phyloP scores from a whole-genome alignment of 371 early-diverging fungal species.

The Mucor ambiguus region DNA sequence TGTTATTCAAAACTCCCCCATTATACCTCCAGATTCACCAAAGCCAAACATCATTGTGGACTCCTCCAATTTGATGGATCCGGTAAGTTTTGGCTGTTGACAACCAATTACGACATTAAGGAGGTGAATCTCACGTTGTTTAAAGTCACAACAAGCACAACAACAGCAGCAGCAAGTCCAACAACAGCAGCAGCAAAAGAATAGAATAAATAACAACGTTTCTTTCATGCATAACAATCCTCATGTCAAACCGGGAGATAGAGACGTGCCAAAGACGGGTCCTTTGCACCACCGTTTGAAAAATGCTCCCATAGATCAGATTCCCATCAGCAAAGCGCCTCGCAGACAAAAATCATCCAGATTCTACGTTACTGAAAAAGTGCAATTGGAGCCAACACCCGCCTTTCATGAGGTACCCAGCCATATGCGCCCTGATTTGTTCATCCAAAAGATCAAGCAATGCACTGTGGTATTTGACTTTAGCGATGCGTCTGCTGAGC shows the following conservation, averaged over 20 bases:
- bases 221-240: constrained; percentile 31
- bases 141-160: constrained; percentile 6
- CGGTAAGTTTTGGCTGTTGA: background rate
- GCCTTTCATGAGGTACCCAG: constrained; percentile 75
- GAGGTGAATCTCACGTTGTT: background rate
- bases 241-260: constrained; percentile 25
- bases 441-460: constrained; percentile 85
- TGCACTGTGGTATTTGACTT: constrained; percentile 93
- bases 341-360: constrained; percentile 83
- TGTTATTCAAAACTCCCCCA: background rate
- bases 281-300: constrained; percentile 72
- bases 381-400: constrained; percentile 75
- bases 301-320: constrained; percentile 76
- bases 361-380: constrained; percentile 81
- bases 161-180: background rate
- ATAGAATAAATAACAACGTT: constrained; percentile 15
- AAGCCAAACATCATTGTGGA: constrained; percentile 13
- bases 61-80: constrained; percentile 10
- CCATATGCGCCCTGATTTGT: constrained; percentile 76
- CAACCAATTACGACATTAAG: background rate
- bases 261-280: constrained; percentile 67
- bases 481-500: constrained; percentile 80
- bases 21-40: constrained; percentile 14
- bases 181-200: constrained; percentile 5
- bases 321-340: constrained; percentile 81